Evolutionary conservation across 805 yeast genomes (phyloP), one percentile per base, ranked within the genome.

Genomic region (Ogataea ramenticola): DNA sequence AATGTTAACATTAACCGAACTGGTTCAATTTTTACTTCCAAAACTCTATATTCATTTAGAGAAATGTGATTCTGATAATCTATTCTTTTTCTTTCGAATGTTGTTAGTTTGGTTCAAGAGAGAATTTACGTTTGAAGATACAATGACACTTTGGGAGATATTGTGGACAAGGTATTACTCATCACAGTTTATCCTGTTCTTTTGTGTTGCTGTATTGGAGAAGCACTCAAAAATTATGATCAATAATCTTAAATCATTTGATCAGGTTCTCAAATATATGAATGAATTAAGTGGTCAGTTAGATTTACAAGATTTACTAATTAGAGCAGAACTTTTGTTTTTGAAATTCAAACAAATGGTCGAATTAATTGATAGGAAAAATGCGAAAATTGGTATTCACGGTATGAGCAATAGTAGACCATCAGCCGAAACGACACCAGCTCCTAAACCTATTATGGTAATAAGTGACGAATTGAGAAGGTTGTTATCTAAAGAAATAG

Each of bases 61-160:
- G 43, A 80, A 82, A 58, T 88, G 96, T 56, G 96, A 90, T 51
- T 82, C 96, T 3, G 85, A 82, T 27, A 90, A 93, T 58, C 71
- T 93, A 48, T 93, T 93, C 59, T 93, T 93, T 71, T 89, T 90
- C 55, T 93, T 93, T 70, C 71, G 98, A 47, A 91, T 93, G 98
- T 66, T 93, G 15, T 68, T 93, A 34, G 97, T 93, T 2, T 90
- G 96, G 96, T 93, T 77, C 60, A 93, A 93, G 61, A 77, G 99
- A 41, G 99, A 93, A 57, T 82, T 93, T 49, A 75, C 73, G 24
- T 86, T 91, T 75, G 77, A 76, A 40, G 86, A 86, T 43, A 85
- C 87, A 1, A 66, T 85, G 57, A 68, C 75, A 26, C 70, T 91
- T n/a, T 91, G 98, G 98, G 99, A 91, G 57, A 80, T 85, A 3